Evolutionary conservation across 176 grass and related monocot species (phyloP), one percentile per base, ranked within the genome.

Genomic region (Saccharum officinarum): DNA sequence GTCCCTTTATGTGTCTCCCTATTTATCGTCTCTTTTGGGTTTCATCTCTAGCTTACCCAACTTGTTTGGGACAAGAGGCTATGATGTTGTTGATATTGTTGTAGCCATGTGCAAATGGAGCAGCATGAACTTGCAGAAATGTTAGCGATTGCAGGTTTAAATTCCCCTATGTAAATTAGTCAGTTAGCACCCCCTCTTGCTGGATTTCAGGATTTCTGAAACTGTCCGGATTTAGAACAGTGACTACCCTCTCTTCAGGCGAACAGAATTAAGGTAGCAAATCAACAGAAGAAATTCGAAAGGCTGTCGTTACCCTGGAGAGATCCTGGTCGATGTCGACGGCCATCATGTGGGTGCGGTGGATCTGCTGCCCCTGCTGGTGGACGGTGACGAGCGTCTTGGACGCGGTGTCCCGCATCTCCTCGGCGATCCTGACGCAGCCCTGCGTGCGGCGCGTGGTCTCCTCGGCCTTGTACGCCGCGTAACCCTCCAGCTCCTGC

Each of bases 251-350:
- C 14, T 80, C 55, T 25, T 62, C 23, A 38, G 38, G 15, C 1
- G 28, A 22, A 50, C 4, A 42, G 36, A 81, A 75, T 30, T 23
- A 16, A 59, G n/a, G n/a, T n/a, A n/a, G n/a, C n/a, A n/a, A n/a
- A n/a, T n/a, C n/a, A n/a, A n/a, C n/a, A n/a, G n/a, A 44, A 20
- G 16, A 20, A 67, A 33, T 37, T 57, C 10, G 5, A 52, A 49
- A 5, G 12, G 4, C n/a, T 6, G 18, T 59, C 3, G 10, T n/a
- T 94, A 97, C 95, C 89, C 95, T 90, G 39, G 92, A 87, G 4
- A 97, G 92, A 78, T 97, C 95, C 50, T 91, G 88, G 75, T 97
- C 95, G 80, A 97, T 97, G 88, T 97, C 90, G 54, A 88, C n/a
- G 64, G 92, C 90, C 77, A 90, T 87, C 70, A 85, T 71, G 79